Base-by-base conservation (phyloP, 805 yeast genomes). In the Komagataella pseudopastoris region DNA sequence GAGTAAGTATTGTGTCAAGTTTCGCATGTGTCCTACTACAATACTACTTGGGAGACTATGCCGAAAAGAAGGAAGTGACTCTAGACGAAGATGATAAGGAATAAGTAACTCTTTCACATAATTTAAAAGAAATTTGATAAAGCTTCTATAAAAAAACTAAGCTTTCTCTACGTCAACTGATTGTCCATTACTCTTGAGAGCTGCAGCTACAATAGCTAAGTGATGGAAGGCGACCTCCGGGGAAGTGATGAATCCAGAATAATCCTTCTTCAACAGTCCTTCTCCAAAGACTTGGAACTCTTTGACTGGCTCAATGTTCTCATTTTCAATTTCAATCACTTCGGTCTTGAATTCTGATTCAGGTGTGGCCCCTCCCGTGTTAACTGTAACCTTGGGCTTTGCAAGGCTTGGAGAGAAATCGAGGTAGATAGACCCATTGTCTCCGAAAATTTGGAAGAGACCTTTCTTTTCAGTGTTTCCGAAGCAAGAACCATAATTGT, bases 201-300 rank as follows among this genome's bases (percentile, higher is more conserved):
- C 85, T 23, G 96, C 98, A 52, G 80, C 96, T 53, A 91, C 80
- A 58, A 88, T 77, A 6, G 96, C 96, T 65, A 90, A 78, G 66
- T 91, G 98, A 67, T 90, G 96, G 81, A 85, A 90, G 5, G 95
- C 88, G 55, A 72, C 76, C 56, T 78, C 83, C 23, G 96, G 95
- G n/a, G 81, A 74, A 46, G 66, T 54, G 12, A 59, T 46, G 18
- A 63, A 51, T 23, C 48, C 50, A 7, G 60, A 51, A 18, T 53
- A 56, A 51, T 65, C 62, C 8, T 58, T 56, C 7, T 60, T 52
- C 5, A 50, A 51, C 12, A 68, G 51, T 24, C 64, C 62, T 46
- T 71, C 66, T 46, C 74, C 78, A 51, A 77, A 69, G 54, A 74
- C 71, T 53, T 68, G 64, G 56, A 78, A 76, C 60, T 78, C 83